Conservation (phyloP, 192 early-diverging fungal species). For the Coemansia javaensis region DNA sequence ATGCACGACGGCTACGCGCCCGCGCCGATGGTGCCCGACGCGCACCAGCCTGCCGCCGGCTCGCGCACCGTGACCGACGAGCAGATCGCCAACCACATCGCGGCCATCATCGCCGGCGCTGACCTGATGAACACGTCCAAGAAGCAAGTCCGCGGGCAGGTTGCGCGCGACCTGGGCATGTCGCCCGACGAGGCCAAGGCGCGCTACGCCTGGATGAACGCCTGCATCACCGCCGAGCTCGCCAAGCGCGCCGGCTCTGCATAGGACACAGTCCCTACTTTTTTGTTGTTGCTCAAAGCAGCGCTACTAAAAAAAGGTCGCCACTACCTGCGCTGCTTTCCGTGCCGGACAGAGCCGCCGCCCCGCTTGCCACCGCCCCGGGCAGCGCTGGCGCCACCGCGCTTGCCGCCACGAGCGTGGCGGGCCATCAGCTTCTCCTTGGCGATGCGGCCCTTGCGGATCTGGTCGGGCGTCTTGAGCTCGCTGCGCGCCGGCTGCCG, state of each 20-base stretch:
- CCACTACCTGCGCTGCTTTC: no score
- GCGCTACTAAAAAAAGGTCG: no score
- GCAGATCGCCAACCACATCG: conserved; percentile 61
- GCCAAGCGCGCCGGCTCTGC: conserved; percentile 41
- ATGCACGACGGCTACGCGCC: conserved; percentile 33
- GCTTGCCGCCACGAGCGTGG: conserved; percentile 16
- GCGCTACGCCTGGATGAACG: conserved; percentile 32
- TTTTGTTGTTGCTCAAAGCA: no score
- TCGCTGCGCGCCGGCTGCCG: conserved; percentile 57
- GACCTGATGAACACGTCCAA: conserved; percentile 96
- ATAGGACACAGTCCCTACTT: no score
- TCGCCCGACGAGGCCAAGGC: conserved; percentile 25
- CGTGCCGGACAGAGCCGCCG: no score
- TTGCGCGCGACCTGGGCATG: conserved; percentile 27
- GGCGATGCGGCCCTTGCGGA: conserved; percentile 65
- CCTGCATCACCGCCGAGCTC: conserved; percentile 36
- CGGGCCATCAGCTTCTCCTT: conserved; percentile 76
- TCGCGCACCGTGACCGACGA: conserved; percentile 58
- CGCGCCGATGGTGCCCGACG: not conserved
- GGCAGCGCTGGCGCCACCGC: conserved; percentile 2
- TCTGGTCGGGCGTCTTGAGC: conserved; percentile 73
- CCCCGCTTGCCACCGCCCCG: no score
- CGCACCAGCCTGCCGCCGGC: not conserved
- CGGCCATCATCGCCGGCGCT: conserved; percentile 75
- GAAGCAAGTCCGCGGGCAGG: conserved; percentile 85